Evolutionary conservation across 805 yeast species (phyloP).

Genomic region (Saccharomyces kudriavzevii): DNA sequence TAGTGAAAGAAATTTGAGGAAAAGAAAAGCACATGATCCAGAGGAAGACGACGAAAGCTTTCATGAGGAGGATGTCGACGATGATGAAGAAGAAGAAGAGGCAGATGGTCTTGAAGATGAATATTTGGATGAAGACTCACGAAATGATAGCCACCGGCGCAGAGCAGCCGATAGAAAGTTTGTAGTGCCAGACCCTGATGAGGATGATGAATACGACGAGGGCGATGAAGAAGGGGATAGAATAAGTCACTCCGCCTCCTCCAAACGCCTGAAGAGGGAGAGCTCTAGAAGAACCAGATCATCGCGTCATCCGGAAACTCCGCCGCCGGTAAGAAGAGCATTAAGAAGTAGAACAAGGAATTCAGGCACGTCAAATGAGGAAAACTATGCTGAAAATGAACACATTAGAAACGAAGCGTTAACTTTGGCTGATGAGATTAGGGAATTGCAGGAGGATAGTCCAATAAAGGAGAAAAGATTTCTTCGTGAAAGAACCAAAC

Average conservation of each 20-base stretch:
- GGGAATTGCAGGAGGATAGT: conserved; percentile 57
- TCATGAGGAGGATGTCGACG: conserved; percentile 28
- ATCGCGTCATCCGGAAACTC: conserved; percentile 1
- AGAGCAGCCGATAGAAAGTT: conserved; percentile 17
- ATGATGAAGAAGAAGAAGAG: conserved; percentile 29
- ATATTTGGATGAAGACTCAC: conserved; percentile 15
- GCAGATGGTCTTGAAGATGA: conserved; percentile 35
- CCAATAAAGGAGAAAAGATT: conserved; percentile 44
- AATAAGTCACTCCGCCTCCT: background rate
- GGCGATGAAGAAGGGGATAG: conserved; percentile 17
- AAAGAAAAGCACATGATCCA: conserved; percentile 7
- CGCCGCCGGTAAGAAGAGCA: conserved; percentile 13
- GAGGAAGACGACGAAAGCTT: conserved; percentile 30
- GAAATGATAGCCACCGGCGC: conserved; percentile 9
- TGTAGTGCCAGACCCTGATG: conserved; percentile 27
- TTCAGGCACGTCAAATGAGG: conserved; percentile 15
- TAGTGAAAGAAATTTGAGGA: conserved; percentile 3
- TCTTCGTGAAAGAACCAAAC: conserved; percentile 59
- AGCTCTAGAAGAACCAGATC: conserved; percentile 5
- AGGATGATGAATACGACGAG: conserved; percentile 27
- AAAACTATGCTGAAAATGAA: conserved; percentile 19
- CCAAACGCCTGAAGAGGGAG: background rate
- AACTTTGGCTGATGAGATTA: conserved; percentile 56
- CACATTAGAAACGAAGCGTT: conserved; percentile 19
- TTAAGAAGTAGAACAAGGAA: conserved; percentile 21